Evolutionary conservation across 805 yeast species (phyloP), one percentile per base, ranked within the genome.

Genomic region (Nakazawaea anatomiae): DNA sequence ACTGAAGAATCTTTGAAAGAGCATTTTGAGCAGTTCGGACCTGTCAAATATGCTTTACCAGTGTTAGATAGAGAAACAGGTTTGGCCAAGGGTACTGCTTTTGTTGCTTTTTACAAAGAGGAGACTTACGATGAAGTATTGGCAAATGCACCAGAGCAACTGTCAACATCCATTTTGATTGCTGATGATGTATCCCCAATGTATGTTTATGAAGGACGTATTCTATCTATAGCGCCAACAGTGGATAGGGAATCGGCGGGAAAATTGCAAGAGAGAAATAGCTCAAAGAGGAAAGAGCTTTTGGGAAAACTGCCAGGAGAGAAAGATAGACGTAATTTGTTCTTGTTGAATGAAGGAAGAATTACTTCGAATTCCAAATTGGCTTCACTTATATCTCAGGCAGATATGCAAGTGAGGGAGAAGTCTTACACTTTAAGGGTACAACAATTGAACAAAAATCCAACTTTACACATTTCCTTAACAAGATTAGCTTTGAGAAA

Each of bases 401-500:
- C 89, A 27, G 99, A 94, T 60, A 67, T 90, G 73, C 95, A 87
- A 60, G 70, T 92, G 46, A 81, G 99, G 67, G 96, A 91, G 54
- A 84, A 90, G 65, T 89, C 97, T 0, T 89, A 82, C 68, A 78
- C 85, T 57, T 72, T 89, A 62, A 80, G 99, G 69, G 90, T 88
- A 42, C 89, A 89, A 60, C 97, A 92, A 71, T 78, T 94, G 61
- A 84, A 86, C 65, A 87, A 88, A 59, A 94, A 92, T 67, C 96
- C 98, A 18, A 74, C 94, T 10, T 74, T 94, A 62, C 98, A 92
- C 74, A 72, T 94, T 53, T 89, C 97, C n/a, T 72, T 92, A 69
- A 92, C 98, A 1, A 83, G 99, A 73, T 78, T 94, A 65, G 99
- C 99, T 8, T 80, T 94, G 52, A 80, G 99, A 70, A 94, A 94